Conservation (phyloP, 75 land plant genomes). For the Picea glauca region DNA sequence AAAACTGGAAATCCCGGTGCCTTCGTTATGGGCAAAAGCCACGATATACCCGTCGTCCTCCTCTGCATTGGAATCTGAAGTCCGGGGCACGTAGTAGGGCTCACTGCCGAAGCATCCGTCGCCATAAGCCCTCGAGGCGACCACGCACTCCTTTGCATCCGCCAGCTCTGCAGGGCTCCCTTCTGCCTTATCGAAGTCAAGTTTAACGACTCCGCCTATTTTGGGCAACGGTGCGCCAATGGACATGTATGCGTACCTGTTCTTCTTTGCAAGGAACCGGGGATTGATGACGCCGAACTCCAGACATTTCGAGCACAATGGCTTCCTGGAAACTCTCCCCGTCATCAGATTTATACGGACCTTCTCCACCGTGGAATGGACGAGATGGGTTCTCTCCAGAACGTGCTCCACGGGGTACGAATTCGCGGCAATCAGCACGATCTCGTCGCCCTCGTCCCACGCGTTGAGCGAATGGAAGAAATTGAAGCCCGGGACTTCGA, state of each 20-base stretch:
- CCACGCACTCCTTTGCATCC: constrained; percentile 20
- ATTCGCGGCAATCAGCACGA: constrained; percentile 62
- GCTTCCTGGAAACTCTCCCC: constrained; percentile 35
- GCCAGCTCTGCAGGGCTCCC: constrained; percentile 5
- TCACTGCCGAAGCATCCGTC: constrained; percentile 59
- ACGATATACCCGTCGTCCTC: constrained; percentile 77
- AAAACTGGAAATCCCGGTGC: constrained; percentile 46
- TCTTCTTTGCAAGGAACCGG: constrained; percentile 35
- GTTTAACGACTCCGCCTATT: constrained; percentile 65
- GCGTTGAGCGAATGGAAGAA: constrained; percentile 70
- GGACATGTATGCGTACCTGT: constrained; percentile 53
- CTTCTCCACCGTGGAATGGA: constrained; percentile 45
- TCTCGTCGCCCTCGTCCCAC: constrained; percentile 73
- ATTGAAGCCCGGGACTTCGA: constrained; percentile 67
- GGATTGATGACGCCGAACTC: constrained; percentile 74
- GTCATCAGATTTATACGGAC: constrained; percentile 45
- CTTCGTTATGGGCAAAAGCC: constrained; percentile 54
- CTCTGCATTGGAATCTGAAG: constrained; percentile 2
- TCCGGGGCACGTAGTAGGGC: constrained; percentile 66
- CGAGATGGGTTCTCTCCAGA: constrained; percentile 36
- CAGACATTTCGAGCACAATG: constrained; percentile 35
- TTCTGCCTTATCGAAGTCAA: constrained; percentile 37
- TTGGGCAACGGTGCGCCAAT: constrained; percentile 63
- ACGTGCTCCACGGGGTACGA: constrained; percentile 41
- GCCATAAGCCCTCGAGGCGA: constrained; percentile 37